Evolutionary conservation across 140 eudicot genomes (phyloP), one percentile per base, ranked within the genome.

Genomic region (Cichorium intybus): DNA sequence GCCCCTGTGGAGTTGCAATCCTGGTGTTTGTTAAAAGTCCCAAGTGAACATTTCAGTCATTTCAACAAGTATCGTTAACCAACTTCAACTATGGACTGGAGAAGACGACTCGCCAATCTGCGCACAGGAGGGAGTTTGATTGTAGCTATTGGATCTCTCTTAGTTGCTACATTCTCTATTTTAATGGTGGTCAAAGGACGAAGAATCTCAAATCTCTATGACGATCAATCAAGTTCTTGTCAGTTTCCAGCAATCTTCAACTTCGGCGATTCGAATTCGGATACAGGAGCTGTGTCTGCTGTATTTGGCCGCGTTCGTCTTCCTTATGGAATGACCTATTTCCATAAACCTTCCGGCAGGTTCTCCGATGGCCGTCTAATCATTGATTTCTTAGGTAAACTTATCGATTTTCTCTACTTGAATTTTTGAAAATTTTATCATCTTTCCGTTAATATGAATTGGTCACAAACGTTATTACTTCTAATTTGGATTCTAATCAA

Each of bases 241-340:
- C 68, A 70, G 43, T 73, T 76, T 55, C 79, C 90, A 11, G 86
- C 86, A 54, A 66, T 80, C 29, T 80, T 52, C 74, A 80, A 80
- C 75, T 84, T 80, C 52, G 90, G 90, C 5, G 90, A 80, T 57
- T 84, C 90, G 6, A 80, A 80, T 66, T 84, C 86, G 4, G 89
- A 83, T 56, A 83, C 86, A 0, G 89, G 89, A 15, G 65, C 77
- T 69, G 81, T 64, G 0, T 76, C 86, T 18, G 81, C 86, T 28
- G 76, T 59, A 15, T 80, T 76, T 60, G 79, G 65, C 18, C 74
- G 55, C 4, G 0, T 54, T 34, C 59, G 15, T 54, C 46, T 59
- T 18, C 90, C 90, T 8, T 10, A 60, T 33, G 90, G 86, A 21
- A 59, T 52, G 62, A 84, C 86, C 23, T 84, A 57, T 74, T 84